phyloP scores from a whole-genome alignment of 129 eudicot species.

The Flaveria bidentis region DNA sequence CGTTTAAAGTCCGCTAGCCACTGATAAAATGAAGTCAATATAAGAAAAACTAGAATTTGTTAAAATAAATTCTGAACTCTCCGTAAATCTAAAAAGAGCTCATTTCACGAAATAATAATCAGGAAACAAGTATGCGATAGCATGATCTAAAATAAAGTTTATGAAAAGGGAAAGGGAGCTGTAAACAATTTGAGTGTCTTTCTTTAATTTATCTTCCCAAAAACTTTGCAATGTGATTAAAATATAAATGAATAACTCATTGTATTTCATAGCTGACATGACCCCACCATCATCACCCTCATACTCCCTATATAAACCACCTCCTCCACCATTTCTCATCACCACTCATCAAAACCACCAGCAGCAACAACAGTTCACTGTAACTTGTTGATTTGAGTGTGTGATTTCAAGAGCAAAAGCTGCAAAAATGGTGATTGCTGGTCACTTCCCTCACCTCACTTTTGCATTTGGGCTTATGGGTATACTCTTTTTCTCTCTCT shows the following conservation, averaged over 20 bases:
- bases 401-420: constrained; percentile 19
- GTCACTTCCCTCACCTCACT: constrained; percentile 53
- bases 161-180: not conserved
- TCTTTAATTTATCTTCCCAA: constrained; percentile 3
- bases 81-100: too few species aligned
- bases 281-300: not conserved
- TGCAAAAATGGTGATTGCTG: constrained; percentile 26
- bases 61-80: too few species aligned
- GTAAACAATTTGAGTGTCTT: not conserved
- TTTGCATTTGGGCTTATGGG: constrained; percentile 81
- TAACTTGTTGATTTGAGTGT: constrained; percentile 30
- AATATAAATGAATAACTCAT: not conserved
- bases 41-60: too few species aligned
- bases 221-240: not conserved
- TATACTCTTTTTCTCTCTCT: constrained; percentile 23
- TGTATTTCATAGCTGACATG: not conserved
- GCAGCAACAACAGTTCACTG: not conserved
- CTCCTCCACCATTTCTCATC: constrained; percentile 29
- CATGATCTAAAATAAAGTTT: not conserved
- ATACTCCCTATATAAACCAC: constrained; percentile 34
- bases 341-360: constrained; percentile 28
- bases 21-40: too few species aligned
- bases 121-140: not conserved
- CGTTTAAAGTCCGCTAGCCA: too few species aligned
- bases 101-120: too few species aligned